Conservation (phyloP, 2,329 filamentous ascomycete genomes). For the Raffaelea arxii region DNA sequence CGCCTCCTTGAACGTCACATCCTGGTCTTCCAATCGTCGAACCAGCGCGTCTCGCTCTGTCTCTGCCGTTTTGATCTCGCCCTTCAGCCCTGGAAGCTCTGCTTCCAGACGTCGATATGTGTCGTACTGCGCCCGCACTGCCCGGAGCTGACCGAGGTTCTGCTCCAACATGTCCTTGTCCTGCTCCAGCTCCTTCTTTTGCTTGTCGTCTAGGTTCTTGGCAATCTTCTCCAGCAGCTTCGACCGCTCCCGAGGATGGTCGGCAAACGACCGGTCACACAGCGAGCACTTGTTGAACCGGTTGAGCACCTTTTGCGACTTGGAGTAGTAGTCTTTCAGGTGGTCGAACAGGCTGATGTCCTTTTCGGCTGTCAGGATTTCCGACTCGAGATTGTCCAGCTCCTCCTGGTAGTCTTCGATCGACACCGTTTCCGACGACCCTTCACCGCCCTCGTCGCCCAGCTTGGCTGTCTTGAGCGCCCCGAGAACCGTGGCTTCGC, state of each 20-base stretch:
- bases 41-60: conserved; percentile 51
- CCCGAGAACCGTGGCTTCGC: conserved; percentile 44
- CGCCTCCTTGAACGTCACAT: conserved; percentile 54
- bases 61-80: conserved; percentile 45
- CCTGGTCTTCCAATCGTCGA: conserved; percentile 55
- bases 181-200: conserved; percentile 43
- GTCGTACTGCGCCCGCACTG: conserved; percentile 60
- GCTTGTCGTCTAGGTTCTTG: conserved; percentile 49
- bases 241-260: conserved; percentile 47
- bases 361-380: conserved; percentile 52
- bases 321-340: conserved; percentile 60
- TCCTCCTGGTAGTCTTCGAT: conserved; percentile 46
- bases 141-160: conserved; percentile 49
- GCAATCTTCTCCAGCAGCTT: conserved; percentile 59
- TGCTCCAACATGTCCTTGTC: conserved; percentile 50
- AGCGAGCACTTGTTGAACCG: conserved; percentile 65
- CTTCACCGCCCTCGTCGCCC: conserved; percentile 16
- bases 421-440: conserved; percentile 17
- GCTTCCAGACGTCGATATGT: conserved; percentile 53
- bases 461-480: conserved; percentile 36
- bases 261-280: conserved; percentile 62
- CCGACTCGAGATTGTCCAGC: conserved; percentile 36
- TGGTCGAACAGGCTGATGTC: conserved; percentile 61
- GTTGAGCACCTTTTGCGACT: conserved; percentile 56
- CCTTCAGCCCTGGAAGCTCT: conserved; percentile 61